Conservation (phyloP, 2,329 filamentous ascomycete genomes). For the Lachnellula willkommii region DNA sequence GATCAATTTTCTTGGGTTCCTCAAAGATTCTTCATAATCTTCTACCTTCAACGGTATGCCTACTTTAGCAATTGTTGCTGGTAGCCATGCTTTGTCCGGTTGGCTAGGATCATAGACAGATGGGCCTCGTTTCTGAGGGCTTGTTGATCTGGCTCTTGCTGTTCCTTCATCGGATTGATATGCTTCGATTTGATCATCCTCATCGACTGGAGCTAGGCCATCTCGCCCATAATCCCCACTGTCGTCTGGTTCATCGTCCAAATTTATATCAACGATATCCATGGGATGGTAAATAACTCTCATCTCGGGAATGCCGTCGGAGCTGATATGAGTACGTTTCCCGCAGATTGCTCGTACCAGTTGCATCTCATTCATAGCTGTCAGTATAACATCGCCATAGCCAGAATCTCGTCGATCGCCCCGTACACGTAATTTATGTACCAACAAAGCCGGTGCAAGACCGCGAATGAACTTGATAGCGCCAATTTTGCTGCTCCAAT, state of each 20-base stretch:
- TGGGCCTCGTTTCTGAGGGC: constrained; percentile 33
- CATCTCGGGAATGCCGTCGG: constrained; percentile 70
- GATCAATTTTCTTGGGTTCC: constrained; percentile 23
- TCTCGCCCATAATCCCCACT: constrained; percentile 40
- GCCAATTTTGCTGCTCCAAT: constrained; percentile 74
- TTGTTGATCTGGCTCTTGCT: constrained; percentile 15
- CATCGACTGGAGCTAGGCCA: constrained; percentile 52
- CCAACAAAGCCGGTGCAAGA: constrained; percentile 70
- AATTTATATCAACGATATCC: constrained; percentile 70
- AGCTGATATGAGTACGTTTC: constrained; percentile 64
- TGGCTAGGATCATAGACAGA: constrained; percentile 59
- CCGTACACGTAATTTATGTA: constrained; percentile 48
- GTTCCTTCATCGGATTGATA: constrained; percentile 25
- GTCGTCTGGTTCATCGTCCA: constrained; percentile 63
- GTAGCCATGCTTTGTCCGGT: constrained; percentile 63
- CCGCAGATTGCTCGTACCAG: constrained; percentile 64
- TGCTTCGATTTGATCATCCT: constrained; percentile 55
- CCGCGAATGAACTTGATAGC: constrained; percentile 81
- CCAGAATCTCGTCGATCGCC: constrained; percentile 36
- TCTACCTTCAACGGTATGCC: constrained; percentile 61
- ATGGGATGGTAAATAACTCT: constrained; percentile 73
- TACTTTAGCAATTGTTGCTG: constrained; percentile 56
- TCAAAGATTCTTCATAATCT: constrained; percentile 51
- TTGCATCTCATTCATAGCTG: constrained; percentile 42
- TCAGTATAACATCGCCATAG: constrained; percentile 31